Conservation (phyloP, 78 protist genomes). For the Tieghemostelium lacteum region DNA sequence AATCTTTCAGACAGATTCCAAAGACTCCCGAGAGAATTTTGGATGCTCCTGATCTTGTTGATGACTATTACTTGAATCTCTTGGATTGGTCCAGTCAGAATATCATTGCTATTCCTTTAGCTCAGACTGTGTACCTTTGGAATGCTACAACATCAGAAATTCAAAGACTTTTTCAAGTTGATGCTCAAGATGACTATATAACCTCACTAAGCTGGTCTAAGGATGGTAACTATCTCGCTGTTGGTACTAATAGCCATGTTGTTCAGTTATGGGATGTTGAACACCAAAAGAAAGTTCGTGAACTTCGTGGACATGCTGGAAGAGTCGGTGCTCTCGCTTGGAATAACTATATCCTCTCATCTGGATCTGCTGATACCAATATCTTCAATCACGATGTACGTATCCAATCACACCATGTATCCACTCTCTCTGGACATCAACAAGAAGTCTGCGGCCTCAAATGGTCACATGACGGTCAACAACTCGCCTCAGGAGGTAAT, state of each 20-base stretch:
- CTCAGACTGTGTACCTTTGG: slow-evolving; percentile 97
- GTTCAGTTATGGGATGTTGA: slow-evolving; percentile 96
- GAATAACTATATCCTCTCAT: slow-evolving; percentile 94
- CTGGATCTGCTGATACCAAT: slow-evolving; percentile 94
- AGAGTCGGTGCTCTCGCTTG: slow-evolving; percentile 98
- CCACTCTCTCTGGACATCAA: slow-evolving; percentile 74
- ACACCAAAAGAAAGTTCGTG: slow-evolving; percentile 81
- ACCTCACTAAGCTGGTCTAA: slow-evolving; percentile 91
- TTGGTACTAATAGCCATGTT: slow-evolving; percentile 92
- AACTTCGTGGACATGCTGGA: slow-evolving; percentile 95
- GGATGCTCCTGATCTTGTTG: slow-evolving; percentile 97
- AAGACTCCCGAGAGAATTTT: slow-evolving; percentile 84
- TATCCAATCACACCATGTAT: slow-evolving; percentile 81
- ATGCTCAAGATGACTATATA: slow-evolving; percentile 82
- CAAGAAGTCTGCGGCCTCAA: slow-evolving; percentile 97
- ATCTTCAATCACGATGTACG: slow-evolving; percentile 97
- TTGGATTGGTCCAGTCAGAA: slow-evolving; percentile 97
- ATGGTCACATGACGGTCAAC: slow-evolving; percentile 97
- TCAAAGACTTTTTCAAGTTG: slow-evolving; percentile 82
- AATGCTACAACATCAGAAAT: slow-evolving; percentile 94
- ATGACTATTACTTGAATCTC: slow-evolving; percentile 98
- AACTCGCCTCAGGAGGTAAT: slow-evolving; percentile 99
- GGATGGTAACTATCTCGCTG: slow-evolving; percentile 94
- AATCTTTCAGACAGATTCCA: slow-evolving; percentile 78
- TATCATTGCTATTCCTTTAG: slow-evolving; percentile 98